Evolutionary conservation across 2,329 filamentous ascomycete genomes (phyloP).

Genomic region (Pseudocercospora fijiensis): DNA sequence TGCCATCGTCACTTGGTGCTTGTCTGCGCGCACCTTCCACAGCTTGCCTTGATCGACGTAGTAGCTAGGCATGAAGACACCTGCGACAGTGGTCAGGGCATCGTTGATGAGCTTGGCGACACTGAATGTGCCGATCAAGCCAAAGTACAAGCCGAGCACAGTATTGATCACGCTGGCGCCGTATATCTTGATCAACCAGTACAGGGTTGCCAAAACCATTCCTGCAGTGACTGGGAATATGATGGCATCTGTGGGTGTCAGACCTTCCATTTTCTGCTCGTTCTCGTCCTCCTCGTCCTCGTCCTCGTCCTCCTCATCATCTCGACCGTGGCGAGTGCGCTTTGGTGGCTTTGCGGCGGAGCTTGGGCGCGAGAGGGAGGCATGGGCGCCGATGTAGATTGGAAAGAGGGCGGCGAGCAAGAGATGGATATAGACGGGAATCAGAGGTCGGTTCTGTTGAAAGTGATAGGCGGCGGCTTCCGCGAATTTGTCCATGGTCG

Average conservation of each 20-base stretch:
- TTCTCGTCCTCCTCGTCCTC: conserved; percentile 56
- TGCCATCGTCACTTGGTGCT: conserved; percentile 36
- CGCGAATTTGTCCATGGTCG: conserved; percentile 8
- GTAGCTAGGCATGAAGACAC: conserved; percentile 70
- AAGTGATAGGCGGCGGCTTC: conserved; percentile 19
- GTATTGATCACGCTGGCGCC: conserved; percentile 80
- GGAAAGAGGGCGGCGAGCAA: conserved; percentile 71
- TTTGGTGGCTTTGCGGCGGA: conserved; percentile 67
- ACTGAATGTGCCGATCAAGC: conserved; percentile 73
- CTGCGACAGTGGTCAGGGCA: conserved; percentile 60
- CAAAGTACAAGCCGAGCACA: conserved; percentile 80
- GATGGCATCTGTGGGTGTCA: conserved; percentile 76
- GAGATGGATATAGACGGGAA: conserved; percentile 62
- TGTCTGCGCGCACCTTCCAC: conserved; percentile 48
- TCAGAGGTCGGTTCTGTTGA: conserved; percentile 39
- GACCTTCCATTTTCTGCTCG: conserved; percentile 62
- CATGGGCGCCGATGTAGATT: conserved; percentile 81
- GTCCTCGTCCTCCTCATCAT: conserved; percentile 35
- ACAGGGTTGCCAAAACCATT: conserved; percentile 69
- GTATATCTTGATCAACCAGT: conserved; percentile 86
- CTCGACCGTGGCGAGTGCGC: conserved; percentile 7
- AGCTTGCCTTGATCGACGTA: conserved; percentile 57
- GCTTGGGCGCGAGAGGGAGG: conserved; percentile 77
- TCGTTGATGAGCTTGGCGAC: conserved; percentile 74
- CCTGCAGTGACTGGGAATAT: conserved; percentile 80